These are phyloP conservation scores for Alternaria arborescens DNA, from an alignment of 2,329 filamentous ascomycete genomes.

Conservation along the genomic window DNA sequence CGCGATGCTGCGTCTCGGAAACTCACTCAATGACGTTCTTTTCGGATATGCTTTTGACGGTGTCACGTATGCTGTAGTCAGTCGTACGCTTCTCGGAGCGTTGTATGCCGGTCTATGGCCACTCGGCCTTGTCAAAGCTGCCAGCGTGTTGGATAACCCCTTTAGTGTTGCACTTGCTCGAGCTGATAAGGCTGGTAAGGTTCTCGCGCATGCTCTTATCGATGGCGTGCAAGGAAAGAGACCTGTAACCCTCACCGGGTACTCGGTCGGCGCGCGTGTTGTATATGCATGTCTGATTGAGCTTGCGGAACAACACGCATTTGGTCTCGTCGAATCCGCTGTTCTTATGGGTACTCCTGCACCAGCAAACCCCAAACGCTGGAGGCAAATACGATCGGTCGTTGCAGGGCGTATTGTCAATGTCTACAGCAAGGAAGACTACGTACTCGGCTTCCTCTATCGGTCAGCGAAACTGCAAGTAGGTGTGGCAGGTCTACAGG, in stretches of 20 bases:
- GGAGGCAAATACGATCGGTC: conserved; percentile 78
- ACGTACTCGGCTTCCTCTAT: conserved; percentile 85
- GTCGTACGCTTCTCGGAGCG: conserved; percentile 60
- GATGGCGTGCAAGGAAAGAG: conserved; percentile 82
- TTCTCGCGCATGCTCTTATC: conserved; percentile 81
- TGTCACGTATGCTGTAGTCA: conserved; percentile 76
- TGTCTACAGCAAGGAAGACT: conserved; percentile 85
- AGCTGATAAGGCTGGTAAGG: conserved; percentile 79
- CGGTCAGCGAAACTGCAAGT: conserved; percentile 81
- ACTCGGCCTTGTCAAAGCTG: conserved; percentile 55
- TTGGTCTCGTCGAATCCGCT: conserved; percentile 82
- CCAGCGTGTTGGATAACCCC: conserved; percentile 76
- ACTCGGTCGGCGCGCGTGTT: conserved; percentile 79
- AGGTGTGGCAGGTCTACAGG: conserved; percentile 82
- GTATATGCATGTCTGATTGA: conserved; percentile 82
- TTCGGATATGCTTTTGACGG: conserved; percentile 79
- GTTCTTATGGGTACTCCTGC: conserved; percentile 83
- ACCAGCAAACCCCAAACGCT: conserved; percentile 73
- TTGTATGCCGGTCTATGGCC: conserved; percentile 58
- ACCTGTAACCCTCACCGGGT: conserved; percentile 81
- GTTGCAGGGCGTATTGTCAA: conserved; percentile 85
- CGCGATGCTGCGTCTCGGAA: conserved; percentile 77
- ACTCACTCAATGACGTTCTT: conserved; percentile 76
- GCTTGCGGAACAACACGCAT: conserved; percentile 78
- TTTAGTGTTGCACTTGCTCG: conserved; percentile 78